These are phyloP conservation scores for Eucommia ulmoides DNA, from an alignment of 257 asterid genomes.

Conservation along the genomic window DNA sequence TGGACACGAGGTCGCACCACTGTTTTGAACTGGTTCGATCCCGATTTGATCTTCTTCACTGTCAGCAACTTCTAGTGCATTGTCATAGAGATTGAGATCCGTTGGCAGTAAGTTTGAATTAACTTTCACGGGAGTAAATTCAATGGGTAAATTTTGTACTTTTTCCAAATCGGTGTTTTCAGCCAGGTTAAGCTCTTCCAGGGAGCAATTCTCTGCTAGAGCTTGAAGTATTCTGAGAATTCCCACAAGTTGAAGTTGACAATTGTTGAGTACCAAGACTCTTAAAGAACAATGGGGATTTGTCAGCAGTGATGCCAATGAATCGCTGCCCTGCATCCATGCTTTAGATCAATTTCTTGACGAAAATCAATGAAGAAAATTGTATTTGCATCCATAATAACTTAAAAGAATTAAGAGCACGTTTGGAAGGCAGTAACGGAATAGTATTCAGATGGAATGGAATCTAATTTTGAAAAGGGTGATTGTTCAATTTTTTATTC, in stretches of 20 bases:
- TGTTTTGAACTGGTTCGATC: slow-evolving; percentile 8
- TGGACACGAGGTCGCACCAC: slow-evolving; percentile 6
- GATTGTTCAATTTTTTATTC: no score
- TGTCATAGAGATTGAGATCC: neutral
- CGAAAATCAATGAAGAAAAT: neutral
- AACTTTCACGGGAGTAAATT: slow-evolving; percentile 11
- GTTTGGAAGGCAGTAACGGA: neutral
- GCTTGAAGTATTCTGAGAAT: slow-evolving; percentile 38
- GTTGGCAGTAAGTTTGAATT: slow-evolving; percentile 8
- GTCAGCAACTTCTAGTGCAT: slow-evolving; percentile 63
- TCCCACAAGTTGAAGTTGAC: slow-evolving; percentile 58
- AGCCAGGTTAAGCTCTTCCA: slow-evolving; percentile 83
- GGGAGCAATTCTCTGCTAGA: slow-evolving; percentile 36
- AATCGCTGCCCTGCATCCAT: slow-evolving; percentile 53
- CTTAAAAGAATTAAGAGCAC: neutral
- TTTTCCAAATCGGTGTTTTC: slow-evolving; percentile 38
- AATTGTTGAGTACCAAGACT: slow-evolving; percentile 49
- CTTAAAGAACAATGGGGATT: slow-evolving; percentile 47
- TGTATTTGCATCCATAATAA: no score
- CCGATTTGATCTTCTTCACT: slow-evolving; percentile 52
- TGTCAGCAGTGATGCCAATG: slow-evolving; percentile 48
- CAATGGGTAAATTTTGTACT: slow-evolving; percentile 14
- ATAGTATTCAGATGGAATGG: neutral
- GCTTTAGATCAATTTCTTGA: neutral
- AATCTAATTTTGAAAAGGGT: neutral